phyloP scores from a whole-genome alignment of 78 protist species.

The Dictyostelium citrinum region DNA sequence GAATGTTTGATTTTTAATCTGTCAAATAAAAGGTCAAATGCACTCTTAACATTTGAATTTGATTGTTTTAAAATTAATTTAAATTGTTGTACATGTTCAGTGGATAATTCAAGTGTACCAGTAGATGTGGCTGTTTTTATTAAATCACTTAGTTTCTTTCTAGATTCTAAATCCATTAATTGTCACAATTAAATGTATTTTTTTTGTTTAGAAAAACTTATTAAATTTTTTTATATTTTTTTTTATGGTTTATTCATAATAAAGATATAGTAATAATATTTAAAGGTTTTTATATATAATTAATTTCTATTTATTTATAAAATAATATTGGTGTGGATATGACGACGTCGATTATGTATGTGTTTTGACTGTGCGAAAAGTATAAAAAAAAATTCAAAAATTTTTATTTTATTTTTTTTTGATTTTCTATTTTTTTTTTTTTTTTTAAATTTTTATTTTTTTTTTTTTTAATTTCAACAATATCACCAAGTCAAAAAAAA shows the following conservation, averaged over 20 bases:
- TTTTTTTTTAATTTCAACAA: neutral
- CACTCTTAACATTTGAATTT: conserved; percentile 48
- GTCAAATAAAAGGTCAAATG: conserved; percentile 47
- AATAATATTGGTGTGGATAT: neutral
- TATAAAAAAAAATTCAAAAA: neutral
- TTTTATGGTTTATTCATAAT: neutral
- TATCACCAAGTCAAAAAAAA: too few relatives aligned
- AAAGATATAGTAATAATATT: too few relatives aligned
- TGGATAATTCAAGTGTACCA: conserved; percentile 26
- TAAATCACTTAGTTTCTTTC: conserved; percentile 53
- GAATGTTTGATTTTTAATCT: conserved; percentile 41
- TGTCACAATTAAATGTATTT: neutral
- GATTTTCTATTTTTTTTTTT: neutral
- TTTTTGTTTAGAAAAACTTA: too few relatives aligned
- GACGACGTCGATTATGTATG: neutral
- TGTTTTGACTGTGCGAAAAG: neutral
- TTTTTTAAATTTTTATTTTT: neutral
- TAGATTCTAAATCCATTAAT: conserved; percentile 47
- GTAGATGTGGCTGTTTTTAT: conserved; percentile 44
- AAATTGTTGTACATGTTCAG: conserved; percentile 11
- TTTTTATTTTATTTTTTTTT: neutral
- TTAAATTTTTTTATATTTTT: too few relatives aligned
- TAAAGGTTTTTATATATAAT: too few relatives aligned
- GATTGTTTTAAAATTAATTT: conserved; percentile 35
- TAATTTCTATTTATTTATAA: too few relatives aligned